phyloP scores from a whole-genome alignment of 306 rosid genomes.

The Delonix regia region DNA sequence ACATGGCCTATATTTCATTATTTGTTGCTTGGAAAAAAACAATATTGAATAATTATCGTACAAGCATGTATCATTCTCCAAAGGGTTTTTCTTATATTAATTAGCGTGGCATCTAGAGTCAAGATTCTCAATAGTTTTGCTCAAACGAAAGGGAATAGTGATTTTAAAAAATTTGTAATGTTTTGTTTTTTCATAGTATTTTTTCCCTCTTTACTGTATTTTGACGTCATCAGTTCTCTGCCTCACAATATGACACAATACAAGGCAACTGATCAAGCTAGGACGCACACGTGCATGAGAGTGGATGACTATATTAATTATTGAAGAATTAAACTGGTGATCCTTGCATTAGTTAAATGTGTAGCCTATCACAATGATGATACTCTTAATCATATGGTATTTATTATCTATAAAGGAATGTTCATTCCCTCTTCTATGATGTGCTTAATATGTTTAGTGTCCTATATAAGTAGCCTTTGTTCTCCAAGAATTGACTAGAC shows the following conservation, averaged over 20 bases:
- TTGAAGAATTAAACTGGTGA: no score
- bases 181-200: neutral
- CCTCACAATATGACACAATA: neutral
- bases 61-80: conserved; percentile 18
- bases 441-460: no score
- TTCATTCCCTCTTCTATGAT: no score
- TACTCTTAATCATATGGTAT: no score
- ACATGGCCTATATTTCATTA: neutral
- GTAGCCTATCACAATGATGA: no score
- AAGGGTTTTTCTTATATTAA: conserved; percentile 10
- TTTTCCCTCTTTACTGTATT: neutral
- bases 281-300: no score
- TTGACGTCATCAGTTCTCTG: conserved; percentile 4
- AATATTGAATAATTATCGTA: conserved; percentile 26
- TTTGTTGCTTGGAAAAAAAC: neutral
- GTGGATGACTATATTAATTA: no score
- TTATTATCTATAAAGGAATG: no score
- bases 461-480: no score
- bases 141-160: neutral
- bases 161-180: neutral
- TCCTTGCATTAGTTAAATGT: no score
- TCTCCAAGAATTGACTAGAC: no score
- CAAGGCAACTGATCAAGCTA: neutral
- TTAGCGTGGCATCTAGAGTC: conserved; percentile 22
- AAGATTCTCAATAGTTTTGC: neutral